Conservation (phyloP, 2,329 filamentous ascomycete species). For the Nothomitra cinnamomea region DNA sequence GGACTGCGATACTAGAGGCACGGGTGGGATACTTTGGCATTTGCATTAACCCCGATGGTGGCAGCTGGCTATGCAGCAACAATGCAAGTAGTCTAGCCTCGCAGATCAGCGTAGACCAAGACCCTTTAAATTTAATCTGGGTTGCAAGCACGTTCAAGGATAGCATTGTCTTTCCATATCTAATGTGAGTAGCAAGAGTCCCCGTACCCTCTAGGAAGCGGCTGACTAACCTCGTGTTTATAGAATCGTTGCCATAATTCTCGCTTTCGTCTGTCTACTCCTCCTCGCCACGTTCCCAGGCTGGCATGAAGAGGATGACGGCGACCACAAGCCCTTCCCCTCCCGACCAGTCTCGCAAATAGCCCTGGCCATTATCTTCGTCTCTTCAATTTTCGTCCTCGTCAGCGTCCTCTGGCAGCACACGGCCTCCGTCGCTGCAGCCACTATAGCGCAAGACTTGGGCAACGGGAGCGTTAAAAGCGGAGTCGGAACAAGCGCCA, state of each 20-base stretch:
- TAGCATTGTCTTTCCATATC: slow-evolving; percentile 93
- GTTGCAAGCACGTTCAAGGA: slow-evolving; percentile 94
- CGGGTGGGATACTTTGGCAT: slow-evolving; percentile 97
- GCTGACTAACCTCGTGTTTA: background rate
- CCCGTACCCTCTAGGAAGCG: background rate
- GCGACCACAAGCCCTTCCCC: slow-evolving; percentile 83
- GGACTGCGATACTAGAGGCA: slow-evolving; percentile 66
- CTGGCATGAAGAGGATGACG: slow-evolving; percentile 88
- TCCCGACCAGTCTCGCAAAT: slow-evolving; percentile 84
- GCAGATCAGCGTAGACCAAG: slow-evolving; percentile 76
- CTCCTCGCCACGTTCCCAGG: slow-evolving; percentile 92
- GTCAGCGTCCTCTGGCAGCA: slow-evolving; percentile 72
- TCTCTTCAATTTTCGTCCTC: slow-evolving; percentile 46
- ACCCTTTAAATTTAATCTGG: slow-evolving; percentile 95
- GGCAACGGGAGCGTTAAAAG: slow-evolving; percentile 76
- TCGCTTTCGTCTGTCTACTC: slow-evolving; percentile 90
- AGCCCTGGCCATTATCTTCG: slow-evolving; percentile 79
- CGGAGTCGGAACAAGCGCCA: slow-evolving; percentile 82
- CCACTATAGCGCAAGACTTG: slow-evolving; percentile 81
- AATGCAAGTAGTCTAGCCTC: slow-evolving; percentile 88
- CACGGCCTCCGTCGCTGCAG: slow-evolving; percentile 88
- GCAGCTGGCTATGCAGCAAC: slow-evolving; percentile 87
- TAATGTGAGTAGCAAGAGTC: slow-evolving; percentile 49
- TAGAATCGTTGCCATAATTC: slow-evolving; percentile 92
- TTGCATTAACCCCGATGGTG: slow-evolving; percentile 81